Conservation (phyloP, 2,329 filamentous ascomycete species). For the Hymenoscyphus linearis region DNA sequence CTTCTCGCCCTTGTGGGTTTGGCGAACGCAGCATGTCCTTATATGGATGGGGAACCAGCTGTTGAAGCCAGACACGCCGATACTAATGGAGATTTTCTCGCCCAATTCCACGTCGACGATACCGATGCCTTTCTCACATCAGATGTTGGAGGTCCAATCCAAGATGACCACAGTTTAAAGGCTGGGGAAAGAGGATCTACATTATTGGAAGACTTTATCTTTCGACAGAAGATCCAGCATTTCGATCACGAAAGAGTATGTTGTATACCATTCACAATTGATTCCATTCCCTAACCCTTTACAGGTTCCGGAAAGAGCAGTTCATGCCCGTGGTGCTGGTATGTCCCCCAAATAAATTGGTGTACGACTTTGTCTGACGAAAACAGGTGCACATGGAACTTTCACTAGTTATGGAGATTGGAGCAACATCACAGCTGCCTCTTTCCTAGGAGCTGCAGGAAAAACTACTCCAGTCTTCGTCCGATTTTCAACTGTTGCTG, state of each 20-base stretch:
- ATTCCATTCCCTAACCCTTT: not conserved
- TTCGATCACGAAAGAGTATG: conserved; percentile 65
- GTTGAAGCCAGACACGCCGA: conserved; percentile 18
- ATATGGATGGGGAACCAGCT: conserved; percentile 32
- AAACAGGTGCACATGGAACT: conserved; percentile 54
- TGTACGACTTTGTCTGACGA: conserved; percentile 40
- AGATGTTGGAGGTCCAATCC: conserved; percentile 62
- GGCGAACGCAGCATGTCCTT: conserved; percentile 37
- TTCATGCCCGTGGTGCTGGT: conserved; percentile 63
- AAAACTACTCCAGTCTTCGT: conserved; percentile 62
- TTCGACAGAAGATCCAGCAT: conserved; percentile 64
- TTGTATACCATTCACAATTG: not conserved
- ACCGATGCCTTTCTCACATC: conserved; percentile 53
- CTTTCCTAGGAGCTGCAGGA: conserved; percentile 51
- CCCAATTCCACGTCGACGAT: conserved; percentile 37
- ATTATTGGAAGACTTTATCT: conserved; percentile 68
- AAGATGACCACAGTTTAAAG: conserved; percentile 60
- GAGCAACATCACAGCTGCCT: conserved; percentile 63
- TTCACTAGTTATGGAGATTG: conserved; percentile 63
- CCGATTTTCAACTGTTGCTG: conserved; percentile 71
- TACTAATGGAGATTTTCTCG: conserved; percentile 3
- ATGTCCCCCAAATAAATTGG: conserved; percentile 29
- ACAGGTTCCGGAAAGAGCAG: conserved; percentile 50
- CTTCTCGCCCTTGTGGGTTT: conserved; percentile 20
- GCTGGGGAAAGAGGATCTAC: conserved; percentile 62